Evolutionary conservation across 192 early-diverging fungal genomes (phyloP).

Genomic region (Lobosporangium transversale): DNA sequence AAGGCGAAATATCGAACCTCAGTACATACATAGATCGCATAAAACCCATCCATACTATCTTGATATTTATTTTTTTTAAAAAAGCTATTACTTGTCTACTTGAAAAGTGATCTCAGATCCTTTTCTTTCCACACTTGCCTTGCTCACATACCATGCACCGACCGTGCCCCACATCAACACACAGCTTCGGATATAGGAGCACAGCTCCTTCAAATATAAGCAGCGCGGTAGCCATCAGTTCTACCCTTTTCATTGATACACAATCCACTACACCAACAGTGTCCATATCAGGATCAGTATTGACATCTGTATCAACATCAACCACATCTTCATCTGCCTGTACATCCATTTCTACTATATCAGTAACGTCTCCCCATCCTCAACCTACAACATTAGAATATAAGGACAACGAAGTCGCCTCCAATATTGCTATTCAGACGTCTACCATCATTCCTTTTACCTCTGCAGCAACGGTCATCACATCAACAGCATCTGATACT

Average conservation of each 20-base stretch:
- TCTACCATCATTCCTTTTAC: not conserved
- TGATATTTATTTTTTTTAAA: no score
- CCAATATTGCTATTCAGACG: not conserved
- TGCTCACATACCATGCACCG: constrained; percentile 1
- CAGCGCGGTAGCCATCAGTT: not conserved
- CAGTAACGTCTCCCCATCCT: not conserved
- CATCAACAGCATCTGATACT: not conserved
- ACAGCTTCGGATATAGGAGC: not conserved
- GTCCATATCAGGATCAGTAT: no score
- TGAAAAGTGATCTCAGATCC: no score
- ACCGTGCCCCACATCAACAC: not conserved
- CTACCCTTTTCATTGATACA: not conserved
- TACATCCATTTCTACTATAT: not conserved
- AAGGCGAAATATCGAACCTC: no score
- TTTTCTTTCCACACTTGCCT: not conserved
- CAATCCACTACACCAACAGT: not conserved
- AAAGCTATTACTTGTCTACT: no score
- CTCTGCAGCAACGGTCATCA: no score
- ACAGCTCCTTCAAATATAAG: not conserved
- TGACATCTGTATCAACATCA: not conserved
- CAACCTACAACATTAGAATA: not conserved
- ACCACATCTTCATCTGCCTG: not conserved
- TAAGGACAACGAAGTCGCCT: not conserved
- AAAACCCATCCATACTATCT: no score
- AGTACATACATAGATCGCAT: no score